Evolutionary conservation across 1,139 yeast genomes (phyloP).

Genomic region (Komagataea norvegica): DNA sequence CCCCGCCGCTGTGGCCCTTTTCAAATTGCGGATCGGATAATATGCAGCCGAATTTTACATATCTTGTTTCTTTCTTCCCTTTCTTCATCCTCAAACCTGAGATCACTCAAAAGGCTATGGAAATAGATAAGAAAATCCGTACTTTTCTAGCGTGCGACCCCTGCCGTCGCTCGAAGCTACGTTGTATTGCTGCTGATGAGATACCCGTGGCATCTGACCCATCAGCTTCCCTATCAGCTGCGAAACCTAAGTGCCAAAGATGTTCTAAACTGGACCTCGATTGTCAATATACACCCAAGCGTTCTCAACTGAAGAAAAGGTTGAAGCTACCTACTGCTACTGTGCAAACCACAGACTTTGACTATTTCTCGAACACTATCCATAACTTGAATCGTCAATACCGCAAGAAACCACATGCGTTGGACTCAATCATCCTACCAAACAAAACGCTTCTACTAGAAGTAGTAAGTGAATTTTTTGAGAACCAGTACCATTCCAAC

Average conservation of each 20-base stretch:
- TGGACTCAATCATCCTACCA: constrained; percentile 14
- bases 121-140: constrained; percentile 2
- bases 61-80: too few relatives aligned
- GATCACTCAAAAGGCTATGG: not conserved
- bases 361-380: constrained; percentile 8
- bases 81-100: too few relatives aligned
- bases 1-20: too few relatives aligned
- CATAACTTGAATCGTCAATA: constrained; percentile 11
- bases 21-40: too few relatives aligned
- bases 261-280: constrained; percentile 9
- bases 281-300: constrained; percentile 15
- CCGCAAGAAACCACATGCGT: constrained; percentile 10
- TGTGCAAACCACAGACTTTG: not conserved
- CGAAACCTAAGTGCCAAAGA: constrained; percentile 10
- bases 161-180: constrained; percentile 14
- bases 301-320: constrained; percentile 14
- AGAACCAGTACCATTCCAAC: constrained; percentile 11
- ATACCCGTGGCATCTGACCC: constrained; percentile 2
- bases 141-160: constrained; percentile 16
- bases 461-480: constrained; percentile 8
- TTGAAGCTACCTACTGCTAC: constrained; percentile 1
- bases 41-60: too few relatives aligned
- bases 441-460: constrained; percentile 6
- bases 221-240: not conserved
- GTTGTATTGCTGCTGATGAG: constrained; percentile 9